These are phyloP conservation scores for Caloboletus inedulis DNA, from an alignment of 1,284 basidiomycete genomes.

Conservation along the genomic window DNA sequence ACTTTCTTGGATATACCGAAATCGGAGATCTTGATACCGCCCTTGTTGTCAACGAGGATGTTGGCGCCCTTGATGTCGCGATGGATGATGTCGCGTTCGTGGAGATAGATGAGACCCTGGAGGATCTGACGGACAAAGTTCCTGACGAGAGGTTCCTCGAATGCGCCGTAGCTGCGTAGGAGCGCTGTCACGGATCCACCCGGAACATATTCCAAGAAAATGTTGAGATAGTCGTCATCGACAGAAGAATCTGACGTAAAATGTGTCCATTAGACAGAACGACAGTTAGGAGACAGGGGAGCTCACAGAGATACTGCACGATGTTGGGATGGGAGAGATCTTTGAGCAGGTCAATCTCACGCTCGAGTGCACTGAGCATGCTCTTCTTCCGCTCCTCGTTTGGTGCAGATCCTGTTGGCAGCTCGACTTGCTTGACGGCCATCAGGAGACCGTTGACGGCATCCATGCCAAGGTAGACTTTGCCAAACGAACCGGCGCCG, in stretches of 20 bases:
- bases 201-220: slow-evolving; percentile 98
- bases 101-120: slow-evolving; percentile 88
- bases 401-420: slow-evolving; percentile 81
- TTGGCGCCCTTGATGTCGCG: slow-evolving; percentile 99
- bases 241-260: slow-evolving; percentile 72
- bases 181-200: slow-evolving; percentile 95
- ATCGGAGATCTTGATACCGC: slow-evolving; percentile 97
- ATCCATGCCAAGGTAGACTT: slow-evolving; percentile 97
- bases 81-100: slow-evolving; percentile 94
- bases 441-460: slow-evolving; percentile 90
- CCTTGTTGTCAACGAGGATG: slow-evolving; percentile 98
- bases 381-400: slow-evolving; percentile 93
- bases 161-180: slow-evolving; percentile 92
- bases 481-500: slow-evolving; percentile 94
- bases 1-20: slow-evolving; percentile 98
- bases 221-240: slow-evolving; percentile 89
- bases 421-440: slow-evolving; percentile 99
- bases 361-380: slow-evolving; percentile 93
- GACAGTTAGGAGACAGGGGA: background rate
- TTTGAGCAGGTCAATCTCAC: slow-evolving; percentile 95
- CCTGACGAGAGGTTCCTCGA: slow-evolving; percentile 92
- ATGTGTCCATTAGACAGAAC: background rate
- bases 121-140: slow-evolving; percentile 96
- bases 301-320: slow-evolving; percentile 92
- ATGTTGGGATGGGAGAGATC: slow-evolving; percentile 96